Evolutionary conservation across 116 monocot genomes (phyloP).

Genomic region (Cymodocea nodosa): DNA sequence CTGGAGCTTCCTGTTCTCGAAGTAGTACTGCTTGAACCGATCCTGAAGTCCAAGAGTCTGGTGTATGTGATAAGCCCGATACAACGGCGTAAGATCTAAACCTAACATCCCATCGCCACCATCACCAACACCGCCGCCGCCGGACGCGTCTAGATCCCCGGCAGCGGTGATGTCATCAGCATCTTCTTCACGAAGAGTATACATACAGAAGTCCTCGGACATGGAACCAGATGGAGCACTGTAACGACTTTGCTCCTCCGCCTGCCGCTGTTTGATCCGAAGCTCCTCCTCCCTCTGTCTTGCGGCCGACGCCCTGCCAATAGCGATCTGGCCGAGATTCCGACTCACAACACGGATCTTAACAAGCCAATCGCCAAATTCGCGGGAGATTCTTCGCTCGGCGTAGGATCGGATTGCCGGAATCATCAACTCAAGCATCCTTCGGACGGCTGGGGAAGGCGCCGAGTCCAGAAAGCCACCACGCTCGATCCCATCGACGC

Average conservation of each 20-base stretch:
- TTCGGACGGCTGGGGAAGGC: conserved; percentile 56
- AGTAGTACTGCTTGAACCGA: conserved; percentile 84
- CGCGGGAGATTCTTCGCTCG: conserved; percentile 57
- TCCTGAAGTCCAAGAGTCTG: conserved; percentile 67
- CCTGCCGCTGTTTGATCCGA: conserved; percentile 53
- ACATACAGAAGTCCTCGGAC: conserved; percentile 14
- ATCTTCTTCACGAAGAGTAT: conserved; percentile 45
- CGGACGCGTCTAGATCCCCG: conserved; percentile 1
- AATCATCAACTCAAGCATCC: conserved; percentile 64
- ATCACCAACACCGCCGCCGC: neutral
- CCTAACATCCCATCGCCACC: conserved; percentile 6
- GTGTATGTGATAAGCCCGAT: conserved; percentile 82
- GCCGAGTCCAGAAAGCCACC: conserved; percentile 34
- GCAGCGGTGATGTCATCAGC: conserved; percentile 35
- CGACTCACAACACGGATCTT: conserved; percentile 76
- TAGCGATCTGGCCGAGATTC: conserved; percentile 85
- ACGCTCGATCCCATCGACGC: conserved; percentile 57
- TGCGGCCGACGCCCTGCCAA: conserved; percentile 73
- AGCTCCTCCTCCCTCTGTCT: conserved; percentile 94
- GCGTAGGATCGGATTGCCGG: conserved; percentile 66
- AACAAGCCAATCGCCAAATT: conserved; percentile 93
- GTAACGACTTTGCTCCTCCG: conserved; percentile 54
- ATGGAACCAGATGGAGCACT: neutral
- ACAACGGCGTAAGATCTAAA: conserved; percentile 78
- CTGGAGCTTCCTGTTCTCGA: conserved; percentile 97